Percentiles rank a stretch among this genome's conserved stretches.
phyloP scores from a whole-genome alignment of 2,329 filamentous ascomycete genomes.

The Scytalidium lignicola region DNA sequence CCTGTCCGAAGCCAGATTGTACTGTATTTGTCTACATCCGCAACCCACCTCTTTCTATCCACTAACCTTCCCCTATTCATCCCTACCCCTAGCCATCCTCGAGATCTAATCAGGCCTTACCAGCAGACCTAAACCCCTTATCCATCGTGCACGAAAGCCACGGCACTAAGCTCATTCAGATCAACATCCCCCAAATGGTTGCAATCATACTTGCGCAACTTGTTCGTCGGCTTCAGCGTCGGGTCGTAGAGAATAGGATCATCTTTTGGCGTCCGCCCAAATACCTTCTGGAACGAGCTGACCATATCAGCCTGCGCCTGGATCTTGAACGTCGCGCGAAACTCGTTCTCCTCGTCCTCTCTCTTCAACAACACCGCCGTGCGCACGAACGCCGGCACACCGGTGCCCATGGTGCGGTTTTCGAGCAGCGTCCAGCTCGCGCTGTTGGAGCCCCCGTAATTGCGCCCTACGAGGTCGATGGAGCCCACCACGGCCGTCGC shows the following conservation, averaged over 20 bases:
- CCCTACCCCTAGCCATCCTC: too few species aligned
- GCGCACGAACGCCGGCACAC: constrained; percentile 17
- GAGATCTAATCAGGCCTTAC: too few species aligned
- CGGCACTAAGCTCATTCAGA: constrained; percentile 5
- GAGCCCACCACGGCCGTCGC: constrained; percentile 16
- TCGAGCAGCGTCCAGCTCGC: constrained; percentile 24
- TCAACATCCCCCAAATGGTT: constrained; percentile 11
- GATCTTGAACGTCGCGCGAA: constrained; percentile 25
- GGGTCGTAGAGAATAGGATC: constrained; percentile 17
- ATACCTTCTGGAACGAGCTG: constrained; percentile 17
- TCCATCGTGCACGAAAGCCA: neutral
- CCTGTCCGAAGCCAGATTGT: too few species aligned
- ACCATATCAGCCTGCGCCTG: constrained; percentile 20
- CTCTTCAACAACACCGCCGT: constrained; percentile 21
- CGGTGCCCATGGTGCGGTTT: constrained; percentile 18
- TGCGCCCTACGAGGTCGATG: constrained; percentile 13
- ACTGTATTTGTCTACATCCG: too few species aligned
- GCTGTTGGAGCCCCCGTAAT: constrained; percentile 12
- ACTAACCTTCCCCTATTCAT: too few species aligned
- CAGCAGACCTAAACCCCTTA: neutral
- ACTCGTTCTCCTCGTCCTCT: constrained; percentile 19
- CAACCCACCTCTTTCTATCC: too few species aligned
- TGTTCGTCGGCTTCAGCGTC: constrained; percentile 11
- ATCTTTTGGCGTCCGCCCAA: constrained; percentile 17
- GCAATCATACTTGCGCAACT: constrained; percentile 10